Percentiles rank a stretch among this genome's conserved stretches.
phyloP scores from a whole-genome alignment of 805 yeast genomes.

The Debaryomyces castellii region DNA sequence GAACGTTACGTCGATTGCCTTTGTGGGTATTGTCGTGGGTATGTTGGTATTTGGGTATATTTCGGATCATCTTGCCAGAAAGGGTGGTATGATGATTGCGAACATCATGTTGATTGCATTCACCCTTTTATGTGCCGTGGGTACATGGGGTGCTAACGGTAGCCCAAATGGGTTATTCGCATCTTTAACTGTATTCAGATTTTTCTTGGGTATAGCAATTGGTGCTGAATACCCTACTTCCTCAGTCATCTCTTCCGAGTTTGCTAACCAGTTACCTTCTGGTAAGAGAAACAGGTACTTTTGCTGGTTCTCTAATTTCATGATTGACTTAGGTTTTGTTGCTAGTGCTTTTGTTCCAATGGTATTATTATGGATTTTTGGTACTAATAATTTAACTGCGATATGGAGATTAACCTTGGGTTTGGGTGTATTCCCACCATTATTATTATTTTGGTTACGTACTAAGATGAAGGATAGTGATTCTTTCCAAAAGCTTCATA shows the following conservation, averaged over 20 bases:
- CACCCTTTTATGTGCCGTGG: slow-evolving; percentile 76
- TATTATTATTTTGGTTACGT: slow-evolving; percentile 75
- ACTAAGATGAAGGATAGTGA: slow-evolving; percentile 72
- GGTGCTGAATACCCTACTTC: slow-evolving; percentile 97
- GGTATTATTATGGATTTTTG: slow-evolving; percentile 81
- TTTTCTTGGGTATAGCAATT: slow-evolving; percentile 85
- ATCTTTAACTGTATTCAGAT: slow-evolving; percentile 80
- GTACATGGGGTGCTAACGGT: slow-evolving; percentile 76
- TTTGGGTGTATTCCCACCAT: slow-evolving; percentile 86
- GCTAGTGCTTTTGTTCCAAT: slow-evolving; percentile 81
- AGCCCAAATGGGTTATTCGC: slow-evolving; percentile 75
- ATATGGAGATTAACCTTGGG: slow-evolving; percentile 94
- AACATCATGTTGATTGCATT: slow-evolving; percentile 73
- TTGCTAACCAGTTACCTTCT: slow-evolving; percentile 72
- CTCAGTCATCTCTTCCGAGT: slow-evolving; percentile 91
- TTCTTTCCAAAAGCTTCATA: slow-evolving; percentile 65
- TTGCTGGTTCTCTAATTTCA: slow-evolving; percentile 81
- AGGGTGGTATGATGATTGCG: slow-evolving; percentile 78
- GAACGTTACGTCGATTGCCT: slow-evolving; percentile 84
- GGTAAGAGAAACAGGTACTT: slow-evolving; percentile 89
- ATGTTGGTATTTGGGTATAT: slow-evolving; percentile 77
- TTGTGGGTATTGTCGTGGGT: slow-evolving; percentile 90
- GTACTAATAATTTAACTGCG: slow-evolving; percentile 64
- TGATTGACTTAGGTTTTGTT: slow-evolving; percentile 88
- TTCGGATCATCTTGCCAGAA: slow-evolving; percentile 80